Evolutionary conservation across 805 yeast genomes (phyloP), one percentile per base, ranked within the genome.

Genomic region (Zygosaccharomyces bisporus): DNA sequence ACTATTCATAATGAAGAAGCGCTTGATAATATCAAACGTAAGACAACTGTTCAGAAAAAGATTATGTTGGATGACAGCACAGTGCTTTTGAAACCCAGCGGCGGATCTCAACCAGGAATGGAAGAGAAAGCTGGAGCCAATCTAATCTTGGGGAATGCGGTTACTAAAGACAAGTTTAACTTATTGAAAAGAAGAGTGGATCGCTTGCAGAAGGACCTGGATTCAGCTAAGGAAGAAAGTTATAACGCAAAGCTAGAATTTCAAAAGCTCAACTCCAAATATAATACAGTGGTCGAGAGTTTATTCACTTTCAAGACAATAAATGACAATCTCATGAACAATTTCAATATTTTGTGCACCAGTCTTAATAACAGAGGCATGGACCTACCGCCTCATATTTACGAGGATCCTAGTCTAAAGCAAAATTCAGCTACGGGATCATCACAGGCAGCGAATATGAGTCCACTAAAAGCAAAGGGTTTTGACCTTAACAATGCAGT

Each of bases 21-120:
- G 8, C 72, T 95, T 30, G 95, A 90, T 40, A 84, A 86, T 52
- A 93, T 93, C 60, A 87, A 86, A 58, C 70, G 97, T 37, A 90
- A 90, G 61, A 83, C 83, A 0, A 85, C 93, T 4, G 67, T 71
- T 12, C 70, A 73, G 44, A 79, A 77, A 52, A 76, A 78, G 56
- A 55, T 59, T 13, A 18, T 49, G 27, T 36, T 53, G 4, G 66
- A 63, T 29, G 58, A 57, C 4, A 38, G 44, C 12, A 36, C 51
- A 12, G 47, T 61, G 12, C 40, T 42, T 7, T 19, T 45, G 12
- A 44, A 47, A 29, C 39, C 51, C 4, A 39, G 40, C 42, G 46
- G 40, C 25, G 40, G 40, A 10, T 33, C 30, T 34, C 51, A 41
- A 19, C 38, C 31, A 12, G 47, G 45, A 6, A 23, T 41, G 14